Evolutionary conservation across 2,329 filamentous ascomycete species (phyloP), one percentile per base, ranked within the genome.

Genomic region (Fusarium papillatum): DNA sequence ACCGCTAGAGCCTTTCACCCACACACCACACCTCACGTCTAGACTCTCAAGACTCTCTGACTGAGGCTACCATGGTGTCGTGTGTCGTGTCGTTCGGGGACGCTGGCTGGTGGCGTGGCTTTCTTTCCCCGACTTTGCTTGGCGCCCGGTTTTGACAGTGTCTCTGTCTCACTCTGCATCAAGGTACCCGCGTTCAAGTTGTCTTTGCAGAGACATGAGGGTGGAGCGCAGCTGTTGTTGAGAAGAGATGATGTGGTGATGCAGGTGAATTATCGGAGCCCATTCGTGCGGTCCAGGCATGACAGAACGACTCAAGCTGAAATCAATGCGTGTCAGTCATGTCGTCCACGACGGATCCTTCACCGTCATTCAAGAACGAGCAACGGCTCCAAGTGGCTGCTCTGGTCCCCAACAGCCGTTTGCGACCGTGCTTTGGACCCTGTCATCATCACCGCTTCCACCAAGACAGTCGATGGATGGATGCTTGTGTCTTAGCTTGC

Each of bases 321-420:
- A 26, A 63, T 36, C 29, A 36, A n/a, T 69, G 31, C 29, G 29
- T 31, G 38, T 41, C 59, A 29, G 38, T 41, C 59, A 29, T 57
- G 31, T 57, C 13, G 43, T 46, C 60, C 50, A 61, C 66, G 31
- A 41, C 64, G 46, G 67, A 29, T 59, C 60, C 17, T 61, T 76
- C 70, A 74, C 68, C 75, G 75, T 78, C 64, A 57, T 67, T 74
- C 65, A 71, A 17, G 39, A 34, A 31, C 46, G 3, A 55, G 64
- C 13, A 53, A 16, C 29, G 36, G 41, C 34, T 19, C 24, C 53
- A 60, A 69, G 46, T 70, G 62, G 72, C 16, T 62, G 69, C 46
- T 43, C 38, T 26, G 46, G 62, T 24, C 63, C 66, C 39, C 57
- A 62, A 71, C 71, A 78, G 64, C 53, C 31, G 55, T 41, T 66